Conservation (phyloP, 106 monocot species). For the Chionographis japonica region DNA sequence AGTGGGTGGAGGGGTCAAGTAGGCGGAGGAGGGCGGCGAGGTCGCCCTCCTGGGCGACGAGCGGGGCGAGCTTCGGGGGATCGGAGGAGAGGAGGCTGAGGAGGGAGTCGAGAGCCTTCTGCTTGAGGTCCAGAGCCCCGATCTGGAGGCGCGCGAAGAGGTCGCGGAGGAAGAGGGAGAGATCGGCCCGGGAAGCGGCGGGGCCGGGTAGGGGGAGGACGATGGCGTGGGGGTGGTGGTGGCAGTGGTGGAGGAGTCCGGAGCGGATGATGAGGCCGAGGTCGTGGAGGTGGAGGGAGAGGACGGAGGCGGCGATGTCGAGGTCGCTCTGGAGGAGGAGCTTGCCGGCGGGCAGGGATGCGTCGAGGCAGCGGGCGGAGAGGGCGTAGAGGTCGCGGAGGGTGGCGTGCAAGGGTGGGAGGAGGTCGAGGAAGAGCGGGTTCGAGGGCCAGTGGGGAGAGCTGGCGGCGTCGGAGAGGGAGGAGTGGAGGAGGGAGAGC, state of each 20-base stretch:
- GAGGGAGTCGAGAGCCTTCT: constrained; percentile 68
- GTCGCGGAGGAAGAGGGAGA: constrained; percentile 67
- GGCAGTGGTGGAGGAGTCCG: constrained; percentile 12
- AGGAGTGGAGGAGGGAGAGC: constrained; percentile 37
- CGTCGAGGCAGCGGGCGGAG: constrained; percentile 47
- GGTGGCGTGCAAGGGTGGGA: constrained; percentile 27
- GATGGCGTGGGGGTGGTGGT: constrained; percentile 15
- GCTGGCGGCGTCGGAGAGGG: constrained; percentile 33
- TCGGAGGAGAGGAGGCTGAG: constrained; percentile 40
- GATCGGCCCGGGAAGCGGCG: constrained; percentile 45
- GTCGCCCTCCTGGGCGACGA: constrained; percentile 50
- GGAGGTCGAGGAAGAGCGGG: constrained; percentile 38
- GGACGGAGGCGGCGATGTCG: constrained; percentile 54
- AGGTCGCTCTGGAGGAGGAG: constrained; percentile 70
- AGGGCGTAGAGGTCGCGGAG: constrained; percentile 38
- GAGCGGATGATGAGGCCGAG: constrained; percentile 58
- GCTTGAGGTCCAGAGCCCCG: constrained; percentile 68
- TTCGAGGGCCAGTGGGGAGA: constrained; percentile 19
- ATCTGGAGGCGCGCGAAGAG: constrained; percentile 80
- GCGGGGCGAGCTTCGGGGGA: constrained; percentile 22
- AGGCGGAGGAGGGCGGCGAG: constrained; percentile 43
- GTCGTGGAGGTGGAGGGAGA: constrained; percentile 48
- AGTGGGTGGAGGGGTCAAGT: constrained; percentile 45
- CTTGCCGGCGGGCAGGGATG: constrained; percentile 38
- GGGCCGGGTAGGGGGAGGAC: constrained; percentile 52